These are phyloP conservation scores for Penicillium olsonii DNA, from an alignment of 2,329 filamentous ascomycete genomes.

Conservation along the genomic window DNA sequence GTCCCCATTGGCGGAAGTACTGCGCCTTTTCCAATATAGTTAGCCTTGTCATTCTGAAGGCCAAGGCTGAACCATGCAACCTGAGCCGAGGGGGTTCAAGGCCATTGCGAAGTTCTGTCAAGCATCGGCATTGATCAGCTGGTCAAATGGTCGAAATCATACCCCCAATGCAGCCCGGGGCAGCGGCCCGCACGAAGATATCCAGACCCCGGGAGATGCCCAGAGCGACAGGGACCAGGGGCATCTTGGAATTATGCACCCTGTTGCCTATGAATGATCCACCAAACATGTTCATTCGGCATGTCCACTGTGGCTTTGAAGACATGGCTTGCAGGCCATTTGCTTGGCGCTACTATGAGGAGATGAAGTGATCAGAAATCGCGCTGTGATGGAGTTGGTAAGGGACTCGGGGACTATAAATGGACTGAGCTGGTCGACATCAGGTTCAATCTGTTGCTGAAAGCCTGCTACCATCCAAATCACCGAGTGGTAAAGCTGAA, in stretches of 20 bases:
- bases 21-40: not conserved
- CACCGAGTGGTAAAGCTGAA: not conserved
- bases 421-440: not conserved
- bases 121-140: not conserved
- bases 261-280: not conserved
- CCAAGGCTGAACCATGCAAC: not conserved
- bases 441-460: not conserved
- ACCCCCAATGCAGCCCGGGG: not conserved
- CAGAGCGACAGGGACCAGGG: not conserved
- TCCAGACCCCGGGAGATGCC: no score
- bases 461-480: not conserved
- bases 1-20: conserved; percentile 6
- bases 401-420: not conserved
- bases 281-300: not conserved
- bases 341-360: not conserved
- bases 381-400: no score
- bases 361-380: not conserved
- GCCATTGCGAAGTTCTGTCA: not conserved
- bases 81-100: not conserved
- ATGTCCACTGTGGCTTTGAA: not conserved
- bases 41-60: not conserved
- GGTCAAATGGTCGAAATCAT: not conserved
- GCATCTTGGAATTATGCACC: not conserved
- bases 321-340: not conserved
- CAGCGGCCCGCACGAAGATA: not conserved